Percentiles rank a stretch among this genome's conserved stretches.
phyloP scores from a whole-genome alignment of 2,329 filamentous ascomycete species.

The Orbilia quercus region DNA sequence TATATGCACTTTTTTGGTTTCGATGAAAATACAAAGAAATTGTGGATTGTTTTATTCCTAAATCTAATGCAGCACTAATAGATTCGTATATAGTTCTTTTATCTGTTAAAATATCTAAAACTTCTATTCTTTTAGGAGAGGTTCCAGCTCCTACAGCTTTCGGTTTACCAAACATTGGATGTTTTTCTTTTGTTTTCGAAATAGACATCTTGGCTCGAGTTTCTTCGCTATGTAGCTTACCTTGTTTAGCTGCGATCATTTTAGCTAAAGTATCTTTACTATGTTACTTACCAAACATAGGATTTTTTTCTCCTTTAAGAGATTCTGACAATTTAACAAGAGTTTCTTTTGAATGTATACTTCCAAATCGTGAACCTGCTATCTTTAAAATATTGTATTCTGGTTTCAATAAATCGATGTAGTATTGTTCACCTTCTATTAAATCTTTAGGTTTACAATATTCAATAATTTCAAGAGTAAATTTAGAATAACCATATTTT shows the following conservation, averaged over 20 bases:
- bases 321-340: constrained; percentile 15
- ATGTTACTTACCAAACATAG: constrained; percentile 14
- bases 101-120: constrained; percentile 13
- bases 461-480: constrained; percentile 29
- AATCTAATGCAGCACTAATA: constrained; percentile 10
- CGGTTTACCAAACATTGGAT: constrained; percentile 14
- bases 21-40: constrained; percentile 15
- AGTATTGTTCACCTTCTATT: constrained; percentile 38
- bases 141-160: constrained; percentile 16
- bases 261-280: constrained; percentile 35
- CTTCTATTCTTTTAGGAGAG: constrained; percentile 12
- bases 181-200: constrained; percentile 11
- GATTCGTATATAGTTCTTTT: constrained; percentile 12
- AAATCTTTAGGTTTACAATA: constrained; percentile 18
- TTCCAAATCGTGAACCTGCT: constrained; percentile 36
- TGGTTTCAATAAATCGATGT: constrained; percentile 51
- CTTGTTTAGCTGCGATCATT: constrained; percentile 28
- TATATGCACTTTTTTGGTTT: constrained; percentile 13
- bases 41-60: constrained; percentile 11
- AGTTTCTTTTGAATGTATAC: constrained; percentile 27
- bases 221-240: constrained; percentile 27
- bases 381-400: constrained; percentile 51
- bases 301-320: constrained; percentile 7
- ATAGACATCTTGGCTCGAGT: constrained; percentile 17
- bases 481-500: constrained; percentile 41